Conservation (phyloP, 2,329 filamentous ascomycete genomes). For the Sporothrix curviconia region DNA sequence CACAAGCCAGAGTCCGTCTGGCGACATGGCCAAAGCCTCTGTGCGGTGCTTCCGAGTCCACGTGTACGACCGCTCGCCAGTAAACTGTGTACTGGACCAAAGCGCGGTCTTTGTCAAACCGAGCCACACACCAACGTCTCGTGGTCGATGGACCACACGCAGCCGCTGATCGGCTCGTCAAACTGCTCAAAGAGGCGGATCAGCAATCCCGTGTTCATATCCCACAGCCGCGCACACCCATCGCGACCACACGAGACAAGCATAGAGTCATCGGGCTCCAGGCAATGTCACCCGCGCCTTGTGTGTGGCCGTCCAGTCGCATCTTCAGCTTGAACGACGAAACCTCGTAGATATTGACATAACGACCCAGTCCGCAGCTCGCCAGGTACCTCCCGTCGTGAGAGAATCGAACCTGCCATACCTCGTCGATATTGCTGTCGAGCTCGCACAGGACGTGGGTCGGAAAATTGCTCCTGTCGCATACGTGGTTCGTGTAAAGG, state of each 20-base stretch:
- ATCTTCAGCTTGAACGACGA: slow-evolving; percentile 59
- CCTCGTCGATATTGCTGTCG: slow-evolving; percentile 67
- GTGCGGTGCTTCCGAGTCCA: slow-evolving; percentile 69
- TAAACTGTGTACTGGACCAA: slow-evolving; percentile 65
- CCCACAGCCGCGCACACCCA: slow-evolving; percentile 68
- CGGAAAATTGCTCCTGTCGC: slow-evolving; percentile 74
- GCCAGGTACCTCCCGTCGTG: slow-evolving; percentile 78
- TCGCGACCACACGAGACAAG: slow-evolving; percentile 79
- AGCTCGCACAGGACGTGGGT: slow-evolving; percentile 64
- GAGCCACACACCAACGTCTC: slow-evolving; percentile 72
- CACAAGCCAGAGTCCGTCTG: slow-evolving; percentile 72
- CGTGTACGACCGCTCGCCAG: slow-evolving; percentile 54
- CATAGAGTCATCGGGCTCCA: slow-evolving; percentile 88
- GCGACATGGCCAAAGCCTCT: slow-evolving; percentile 77
- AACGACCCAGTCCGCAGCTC: slow-evolving; percentile 68
- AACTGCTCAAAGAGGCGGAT: slow-evolving; percentile 63
- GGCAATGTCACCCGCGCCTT: slow-evolving; percentile 69
- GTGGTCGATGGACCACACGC: slow-evolving; percentile 80
- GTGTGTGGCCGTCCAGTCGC: slow-evolving; percentile 57
- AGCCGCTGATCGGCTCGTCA: slow-evolving; percentile 78
- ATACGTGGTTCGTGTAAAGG: slow-evolving; percentile 81
- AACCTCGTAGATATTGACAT: slow-evolving; percentile 77
- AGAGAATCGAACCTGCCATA: slow-evolving; percentile 89
- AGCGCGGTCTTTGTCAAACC: slow-evolving; percentile 60
- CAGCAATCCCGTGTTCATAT: slow-evolving; percentile 59